Conservation (phyloP, 2,329 filamentous ascomycete species). For the Fusarium dlaminii region DNA sequence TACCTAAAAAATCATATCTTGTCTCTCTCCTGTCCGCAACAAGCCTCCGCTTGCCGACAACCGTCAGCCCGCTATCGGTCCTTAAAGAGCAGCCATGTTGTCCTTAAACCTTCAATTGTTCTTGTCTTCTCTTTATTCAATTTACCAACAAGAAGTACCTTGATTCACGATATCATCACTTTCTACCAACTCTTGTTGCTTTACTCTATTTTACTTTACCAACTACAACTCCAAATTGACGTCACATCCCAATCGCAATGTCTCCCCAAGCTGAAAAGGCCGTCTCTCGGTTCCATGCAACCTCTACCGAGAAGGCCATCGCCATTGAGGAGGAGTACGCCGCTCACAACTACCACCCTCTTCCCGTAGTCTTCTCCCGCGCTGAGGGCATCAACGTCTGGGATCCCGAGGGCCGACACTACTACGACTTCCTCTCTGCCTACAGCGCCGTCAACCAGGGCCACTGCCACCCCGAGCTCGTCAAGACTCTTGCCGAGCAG, state of each 20-base stretch:
- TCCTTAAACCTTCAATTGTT: background rate
- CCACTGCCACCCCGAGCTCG: slow-evolving; percentile 79
- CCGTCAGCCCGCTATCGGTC: slow-evolving; percentile 14
- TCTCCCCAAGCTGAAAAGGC: slow-evolving; percentile 65
- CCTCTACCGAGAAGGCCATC: slow-evolving; percentile 83
- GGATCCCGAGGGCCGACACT: slow-evolving; percentile 95
- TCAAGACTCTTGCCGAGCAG: slow-evolving; percentile 90
- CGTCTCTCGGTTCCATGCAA: slow-evolving; percentile 70
- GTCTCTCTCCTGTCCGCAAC: slow-evolving; percentile 12
- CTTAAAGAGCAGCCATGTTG: slow-evolving; percentile 37
- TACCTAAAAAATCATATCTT: slow-evolving; percentile 37
- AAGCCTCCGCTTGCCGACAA: slow-evolving; percentile 23
- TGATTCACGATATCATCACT: background rate
- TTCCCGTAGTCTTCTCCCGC: slow-evolving; percentile 90
- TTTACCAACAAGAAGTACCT: background rate
- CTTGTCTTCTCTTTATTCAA: slow-evolving; percentile 6
- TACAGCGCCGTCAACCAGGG: slow-evolving; percentile 59
- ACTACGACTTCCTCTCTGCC: slow-evolving; percentile 97
- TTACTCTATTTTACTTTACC: background rate
- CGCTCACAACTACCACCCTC: slow-evolving; percentile 98
- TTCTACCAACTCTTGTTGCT: slow-evolving; percentile 1
- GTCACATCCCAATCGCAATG: slow-evolving; percentile 51
- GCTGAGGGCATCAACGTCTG: slow-evolving; percentile 90
- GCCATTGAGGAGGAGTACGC: slow-evolving; percentile 83
- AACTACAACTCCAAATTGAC: slow-evolving; percentile 3